phyloP scores from a whole-genome alignment of 139 green algal genomes.

The Micromonas commoda region DNA sequence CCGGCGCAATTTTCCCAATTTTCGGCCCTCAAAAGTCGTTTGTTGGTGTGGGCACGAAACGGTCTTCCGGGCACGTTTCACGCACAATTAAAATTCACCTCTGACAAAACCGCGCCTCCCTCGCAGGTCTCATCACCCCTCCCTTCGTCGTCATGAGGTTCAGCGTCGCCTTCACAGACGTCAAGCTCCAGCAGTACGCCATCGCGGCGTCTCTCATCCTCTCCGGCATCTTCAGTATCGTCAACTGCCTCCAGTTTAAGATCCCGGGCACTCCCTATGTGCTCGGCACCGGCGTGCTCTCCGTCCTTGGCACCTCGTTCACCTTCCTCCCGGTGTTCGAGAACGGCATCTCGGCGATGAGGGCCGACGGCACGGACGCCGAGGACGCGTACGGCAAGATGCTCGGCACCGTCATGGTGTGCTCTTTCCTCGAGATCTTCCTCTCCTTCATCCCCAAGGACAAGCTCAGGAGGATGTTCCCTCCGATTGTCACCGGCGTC shows the following conservation, averaged over 20 bases:
- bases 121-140: conserved; percentile 45
- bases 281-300: conserved; percentile 54
- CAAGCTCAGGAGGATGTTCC: conserved; percentile 49
- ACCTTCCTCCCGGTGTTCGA: conserved; percentile 54
- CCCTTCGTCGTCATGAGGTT: conserved; percentile 43
- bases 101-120: no score
- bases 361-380: conserved; percentile 20
- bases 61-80: no score
- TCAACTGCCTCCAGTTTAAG: conserved; percentile 33
- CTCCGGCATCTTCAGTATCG: conserved; percentile 46
- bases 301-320: conserved; percentile 62
- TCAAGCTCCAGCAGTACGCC: conserved; percentile 40
- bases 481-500: conserved; percentile 56
- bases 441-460: conserved; percentile 58
- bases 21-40: no score
- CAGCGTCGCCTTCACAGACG: conserved; percentile 3
- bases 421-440: conserved; percentile 45
- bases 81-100: conserved; percentile 23
- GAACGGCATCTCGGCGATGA: conserved; percentile 27
- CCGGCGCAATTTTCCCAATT: no score
- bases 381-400: conserved; percentile 49
- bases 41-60: no score
- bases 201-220: conserved; percentile 52
- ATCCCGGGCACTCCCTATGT: conserved; percentile 5
- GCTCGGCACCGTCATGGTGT: conserved; percentile 58